A percentile compares a stretch with the other conserved stretches of the same genome.
phyloP scores from a whole-genome alignment of 306 rosid genomes.

The Cicer judaicum region DNA sequence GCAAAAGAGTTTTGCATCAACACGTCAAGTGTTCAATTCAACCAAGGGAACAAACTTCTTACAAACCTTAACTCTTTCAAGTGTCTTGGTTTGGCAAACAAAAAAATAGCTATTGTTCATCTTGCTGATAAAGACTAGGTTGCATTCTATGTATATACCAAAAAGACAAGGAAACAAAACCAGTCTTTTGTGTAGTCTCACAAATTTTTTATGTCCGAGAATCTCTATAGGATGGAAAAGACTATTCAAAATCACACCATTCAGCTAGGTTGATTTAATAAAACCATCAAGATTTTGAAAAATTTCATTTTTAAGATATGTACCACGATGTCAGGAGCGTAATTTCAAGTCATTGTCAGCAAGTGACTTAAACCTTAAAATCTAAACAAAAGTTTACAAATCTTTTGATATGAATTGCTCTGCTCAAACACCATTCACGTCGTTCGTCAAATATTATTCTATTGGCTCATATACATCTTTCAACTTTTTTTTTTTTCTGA shows the following conservation, averaged over 20 bases:
- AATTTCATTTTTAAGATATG: too few relatives aligned
- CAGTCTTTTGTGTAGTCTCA: conserved; percentile 76
- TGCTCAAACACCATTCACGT: too few relatives aligned
- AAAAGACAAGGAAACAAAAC: conserved; percentile 84
- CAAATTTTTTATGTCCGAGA: conserved; percentile 86
- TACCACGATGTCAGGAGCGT: too few relatives aligned
- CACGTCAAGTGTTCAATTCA: conserved; percentile 73
- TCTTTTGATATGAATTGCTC: too few relatives aligned
- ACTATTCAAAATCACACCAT: conserved; percentile 48
- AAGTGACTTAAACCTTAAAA: too few relatives aligned
- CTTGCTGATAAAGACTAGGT: conserved; percentile 65
- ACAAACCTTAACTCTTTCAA: conserved; percentile 77
- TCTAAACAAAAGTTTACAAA: too few relatives aligned
- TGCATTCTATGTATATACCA: conserved; percentile 60
- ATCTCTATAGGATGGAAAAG: conserved; percentile 78
- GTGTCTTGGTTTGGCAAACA: conserved; percentile 95
- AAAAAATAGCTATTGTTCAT: conserved; percentile 84
- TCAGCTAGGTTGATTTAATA: not conserved
- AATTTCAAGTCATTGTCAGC: too few relatives aligned
- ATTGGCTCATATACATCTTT: too few relatives aligned
- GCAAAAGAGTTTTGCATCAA: conserved; percentile 84
- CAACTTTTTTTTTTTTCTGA: too few relatives aligned
- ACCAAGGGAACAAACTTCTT: conserved; percentile 83
- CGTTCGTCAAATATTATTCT: too few relatives aligned
- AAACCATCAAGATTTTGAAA: too few relatives aligned